Percentiles rank a stretch among this genome's conserved stretches.
phyloP scores from a whole-genome alignment of 129 eudicot species.

The Chrysanthemum seticuspe region DNA sequence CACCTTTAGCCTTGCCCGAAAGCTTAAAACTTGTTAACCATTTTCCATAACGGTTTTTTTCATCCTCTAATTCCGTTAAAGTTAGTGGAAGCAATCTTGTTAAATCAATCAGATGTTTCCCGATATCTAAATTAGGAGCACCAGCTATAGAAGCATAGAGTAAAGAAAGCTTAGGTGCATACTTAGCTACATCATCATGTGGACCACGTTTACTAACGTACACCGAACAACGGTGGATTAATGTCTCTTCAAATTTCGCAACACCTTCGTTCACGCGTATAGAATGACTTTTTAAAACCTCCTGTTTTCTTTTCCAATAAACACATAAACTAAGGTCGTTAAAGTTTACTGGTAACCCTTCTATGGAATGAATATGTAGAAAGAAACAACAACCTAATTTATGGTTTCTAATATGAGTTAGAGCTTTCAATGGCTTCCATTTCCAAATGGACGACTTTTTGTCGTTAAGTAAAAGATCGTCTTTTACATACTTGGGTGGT shows the following conservation, averaged over 20 bases:
- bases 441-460: constrained; percentile 61
- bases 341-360: constrained; percentile 50
- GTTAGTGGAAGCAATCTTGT: constrained; percentile 69
- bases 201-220: constrained; percentile 47
- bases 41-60: constrained; percentile 50
- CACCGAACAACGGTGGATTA: constrained; percentile 51
- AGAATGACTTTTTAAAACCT: constrained; percentile 40
- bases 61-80: constrained; percentile 54
- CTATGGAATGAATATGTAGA: constrained; percentile 60
- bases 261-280: constrained; percentile 44
- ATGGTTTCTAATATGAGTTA: constrained; percentile 49
- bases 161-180: constrained; percentile 59
- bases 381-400: constrained; percentile 49
- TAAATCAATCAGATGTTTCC: constrained; percentile 73
- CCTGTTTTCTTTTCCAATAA: constrained; percentile 58
- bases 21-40: constrained; percentile 75
- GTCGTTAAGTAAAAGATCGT: constrained; percentile 29
- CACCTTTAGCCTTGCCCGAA: constrained; percentile 71
- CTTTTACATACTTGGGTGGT: constrained; percentile 21
- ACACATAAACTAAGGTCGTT: constrained; percentile 47
- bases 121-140: constrained; percentile 46
- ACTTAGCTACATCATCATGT: constrained; percentile 48
- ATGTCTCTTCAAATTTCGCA: constrained; percentile 63
- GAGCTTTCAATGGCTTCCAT: constrained; percentile 74
- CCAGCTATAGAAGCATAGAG: constrained; percentile 51